A percentile compares a stretch with the other conserved stretches of the same genome.
These are phyloP conservation scores for Globisporangium solare DNA, from an alignment of 352 stramenopile genomes.

Conservation along the genomic window DNA sequence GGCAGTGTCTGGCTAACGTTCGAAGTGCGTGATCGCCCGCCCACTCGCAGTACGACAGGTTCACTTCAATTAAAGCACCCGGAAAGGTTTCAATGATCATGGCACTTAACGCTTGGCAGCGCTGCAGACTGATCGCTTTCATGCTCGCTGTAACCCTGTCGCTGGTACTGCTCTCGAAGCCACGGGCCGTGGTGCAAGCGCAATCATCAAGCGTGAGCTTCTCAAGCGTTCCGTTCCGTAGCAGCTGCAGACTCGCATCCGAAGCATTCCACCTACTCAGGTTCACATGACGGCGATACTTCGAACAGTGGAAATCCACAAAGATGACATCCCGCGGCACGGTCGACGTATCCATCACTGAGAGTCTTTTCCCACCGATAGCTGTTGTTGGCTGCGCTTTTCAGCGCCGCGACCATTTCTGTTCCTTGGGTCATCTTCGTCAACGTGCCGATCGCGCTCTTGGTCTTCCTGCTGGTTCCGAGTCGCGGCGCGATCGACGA, in stretches of 20 bases:
- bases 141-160: background rate
- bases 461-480: conserved; percentile 13
- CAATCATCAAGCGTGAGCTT: conserved; percentile 28
- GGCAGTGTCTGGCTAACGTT: conserved; percentile 33
- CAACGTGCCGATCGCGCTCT: conserved; percentile 10
- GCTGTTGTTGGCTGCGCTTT: background rate
- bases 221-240: conserved; percentile 10
- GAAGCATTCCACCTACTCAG: conserved; percentile 49
- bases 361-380: too few relatives aligned
- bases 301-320: conserved; percentile 8
- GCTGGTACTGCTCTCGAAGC: conserved; percentile 6
- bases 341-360: background rate
- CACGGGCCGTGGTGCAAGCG: conserved; percentile 15
- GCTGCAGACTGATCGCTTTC: conserved; percentile 15
- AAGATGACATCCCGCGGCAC: conserved; percentile 14
- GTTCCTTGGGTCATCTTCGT: background rate
- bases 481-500: background rate
- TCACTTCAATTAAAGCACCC: conserved; percentile 29
- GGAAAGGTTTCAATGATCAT: conserved; percentile 17
- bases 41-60: conserved; percentile 67
- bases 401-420: too few relatives aligned
- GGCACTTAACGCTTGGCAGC: conserved; percentile 17
- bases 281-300: conserved; percentile 39
- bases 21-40: conserved; percentile 50
- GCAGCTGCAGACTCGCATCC: conserved; percentile 39